Base-by-base conservation (phyloP, 2,329 filamentous ascomycete species). In the Massarina eburnea region DNA sequence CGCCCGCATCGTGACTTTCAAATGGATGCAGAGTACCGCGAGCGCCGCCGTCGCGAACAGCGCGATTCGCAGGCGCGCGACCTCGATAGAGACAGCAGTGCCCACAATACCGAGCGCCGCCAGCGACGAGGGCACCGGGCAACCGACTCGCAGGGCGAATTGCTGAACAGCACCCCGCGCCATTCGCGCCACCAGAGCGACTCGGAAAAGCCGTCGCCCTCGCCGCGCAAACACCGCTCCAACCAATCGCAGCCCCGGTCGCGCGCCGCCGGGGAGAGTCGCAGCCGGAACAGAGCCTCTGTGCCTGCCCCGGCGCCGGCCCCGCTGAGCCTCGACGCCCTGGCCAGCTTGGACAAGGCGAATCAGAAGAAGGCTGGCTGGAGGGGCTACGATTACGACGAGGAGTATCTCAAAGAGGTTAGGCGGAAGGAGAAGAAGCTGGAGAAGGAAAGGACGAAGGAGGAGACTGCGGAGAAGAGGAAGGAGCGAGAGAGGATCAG, bases 341-440 rank as follows among this genome's bases (percentile, higher is more conserved):
- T 91, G 39, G 84, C 84, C 10, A 81, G 83, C 59, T 69, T 91
- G 37, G 80, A 89, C 57, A 76, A 81, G 39, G 71, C 80, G 43
- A 85, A 88, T 67, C 75, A 78, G 20, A 78, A 81, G 51, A 75
- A 74, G 46, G 54, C 59, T 1, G 72, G 72, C 3, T 76, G 71
- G 19, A 63, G 63, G 18, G 65, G 67, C 8, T 70, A 72, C 43
- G 70, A 73, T 49, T 71, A 70, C 39, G 70, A 72, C 43, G 66
- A 67, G 21, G 60, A 67, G 21, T 71, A 71, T 44, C 43, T 71
- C 22, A 64, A 57, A 36, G 64, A 71, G 46, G 66, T 73, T 19
- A 51, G 66, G 45, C 49, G 57, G 44, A 69, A 70, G 48, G 67
- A 71, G 52, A 58, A 60, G 43, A 51, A 44, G 39, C 49, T 70